These are phyloP conservation scores for Asterophora parasitica DNA, from an alignment of 768 basidiomycete genomes.

Conservation along the genomic window DNA sequence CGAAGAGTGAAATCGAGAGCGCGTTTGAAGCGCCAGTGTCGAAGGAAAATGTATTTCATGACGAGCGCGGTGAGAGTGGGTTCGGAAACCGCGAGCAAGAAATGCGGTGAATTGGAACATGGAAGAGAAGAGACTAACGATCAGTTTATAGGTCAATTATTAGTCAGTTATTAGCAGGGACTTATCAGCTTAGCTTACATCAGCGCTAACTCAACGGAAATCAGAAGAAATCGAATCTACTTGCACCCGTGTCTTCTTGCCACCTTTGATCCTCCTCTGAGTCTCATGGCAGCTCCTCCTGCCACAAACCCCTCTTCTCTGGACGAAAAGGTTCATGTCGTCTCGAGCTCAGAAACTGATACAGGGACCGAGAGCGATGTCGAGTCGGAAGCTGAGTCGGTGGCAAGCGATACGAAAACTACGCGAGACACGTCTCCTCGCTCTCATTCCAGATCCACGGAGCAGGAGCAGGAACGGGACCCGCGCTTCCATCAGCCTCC, in stretches of 20 bases:
- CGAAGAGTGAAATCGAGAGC: slow-evolving; percentile 7
- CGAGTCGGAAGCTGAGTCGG: background rate
- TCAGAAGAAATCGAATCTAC: too few relatives aligned
- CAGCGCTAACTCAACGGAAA: too few relatives aligned
- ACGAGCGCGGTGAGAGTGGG: background rate
- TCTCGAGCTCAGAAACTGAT: background rate
- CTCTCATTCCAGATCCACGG: slow-evolving; percentile 14
- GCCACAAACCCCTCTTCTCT: background rate
- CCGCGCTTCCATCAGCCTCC: slow-evolving; percentile 32
- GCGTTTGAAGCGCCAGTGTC: slow-evolving; percentile 6
- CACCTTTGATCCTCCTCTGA: too few relatives aligned
- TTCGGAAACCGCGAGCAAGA: slow-evolving; percentile 5
- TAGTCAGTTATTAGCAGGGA: too few relatives aligned
- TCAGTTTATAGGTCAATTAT: too few relatives aligned
- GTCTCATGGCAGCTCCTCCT: too few relatives aligned
- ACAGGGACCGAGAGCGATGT: background rate
- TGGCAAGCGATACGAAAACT: background rate
- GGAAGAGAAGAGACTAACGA: too few relatives aligned
- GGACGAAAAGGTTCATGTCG: slow-evolving; percentile 5
- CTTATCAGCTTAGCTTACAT: too few relatives aligned
- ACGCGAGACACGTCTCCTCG: background rate
- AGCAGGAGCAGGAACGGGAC: too few relatives aligned
- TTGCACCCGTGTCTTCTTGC: too few relatives aligned
- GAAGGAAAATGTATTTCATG: background rate
- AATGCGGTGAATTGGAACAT: slow-evolving; percentile 6